Conservation (phyloP, 768 basidiomycete species). For the Lactifluus subvellereus region DNA sequence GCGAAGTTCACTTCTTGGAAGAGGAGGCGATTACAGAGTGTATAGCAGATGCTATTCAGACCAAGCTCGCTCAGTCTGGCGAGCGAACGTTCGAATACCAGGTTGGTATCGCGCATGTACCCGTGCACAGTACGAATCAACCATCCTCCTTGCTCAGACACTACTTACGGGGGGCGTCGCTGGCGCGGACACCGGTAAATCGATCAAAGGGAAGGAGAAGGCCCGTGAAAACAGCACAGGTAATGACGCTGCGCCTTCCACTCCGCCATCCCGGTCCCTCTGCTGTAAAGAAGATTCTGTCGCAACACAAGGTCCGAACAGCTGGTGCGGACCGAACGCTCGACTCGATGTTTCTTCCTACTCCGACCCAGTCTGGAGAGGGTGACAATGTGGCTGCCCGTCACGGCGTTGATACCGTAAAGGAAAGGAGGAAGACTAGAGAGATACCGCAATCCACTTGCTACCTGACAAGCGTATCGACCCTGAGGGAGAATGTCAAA, state of each 20-base stretch:
- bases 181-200: neutral
- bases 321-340: slow-evolving; percentile 83
- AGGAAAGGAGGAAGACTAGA: slow-evolving; percentile 14
- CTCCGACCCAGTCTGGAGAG: slow-evolving; percentile 40
- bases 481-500: slow-evolving; percentile 51
- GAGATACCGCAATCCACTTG: slow-evolving; percentile 58
- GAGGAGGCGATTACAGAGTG: slow-evolving; percentile 80
- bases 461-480: slow-evolving; percentile 65
- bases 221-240: slow-evolving; percentile 6
- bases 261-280: slow-evolving; percentile 2
- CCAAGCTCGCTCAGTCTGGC: slow-evolving; percentile 38
- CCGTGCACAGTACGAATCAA: neutral
- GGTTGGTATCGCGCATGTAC: slow-evolving; percentile 32
- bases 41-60: slow-evolving; percentile 72
- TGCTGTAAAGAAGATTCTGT: slow-evolving; percentile 46
- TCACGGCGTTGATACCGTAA: slow-evolving; percentile 8
- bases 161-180: slow-evolving; percentile 47
- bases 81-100: slow-evolving; percentile 63
- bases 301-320: slow-evolving; percentile 90
- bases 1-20: slow-evolving; percentile 90
- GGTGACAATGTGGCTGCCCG: neutral
- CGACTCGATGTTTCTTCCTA: slow-evolving; percentile 86
- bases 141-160: slow-evolving; percentile 38
- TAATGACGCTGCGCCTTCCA: slow-evolving; percentile 6
- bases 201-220: slow-evolving; percentile 19